phyloP scores from a whole-genome alignment of 768 basidiomycete species.

The Boletellus ananas region DNA sequence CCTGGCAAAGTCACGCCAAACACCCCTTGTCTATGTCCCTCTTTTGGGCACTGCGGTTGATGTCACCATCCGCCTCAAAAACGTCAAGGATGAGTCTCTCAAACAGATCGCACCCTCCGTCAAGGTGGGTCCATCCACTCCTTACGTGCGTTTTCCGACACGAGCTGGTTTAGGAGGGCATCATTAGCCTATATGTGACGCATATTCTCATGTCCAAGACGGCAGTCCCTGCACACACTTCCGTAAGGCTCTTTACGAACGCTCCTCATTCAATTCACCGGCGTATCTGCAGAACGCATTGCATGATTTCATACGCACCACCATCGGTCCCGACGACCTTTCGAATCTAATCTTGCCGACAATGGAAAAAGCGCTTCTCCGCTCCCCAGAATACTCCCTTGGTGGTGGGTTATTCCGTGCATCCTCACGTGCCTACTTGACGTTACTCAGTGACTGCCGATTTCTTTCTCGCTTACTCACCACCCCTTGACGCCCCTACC shows the following conservation, averaged over 20 bases:
- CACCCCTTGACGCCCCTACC: slow-evolving; percentile 42
- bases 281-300: slow-evolving; percentile 44
- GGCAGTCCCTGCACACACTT: slow-evolving; percentile 53
- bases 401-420: slow-evolving; percentile 40
- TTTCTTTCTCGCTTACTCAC: slow-evolving; percentile 54
- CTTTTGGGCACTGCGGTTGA: slow-evolving; percentile 68
- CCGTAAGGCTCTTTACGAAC: slow-evolving; percentile 38
- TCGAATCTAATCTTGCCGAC: slow-evolving; percentile 55
- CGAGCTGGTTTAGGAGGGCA: slow-evolving; percentile 41
- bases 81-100: slow-evolving; percentile 41
- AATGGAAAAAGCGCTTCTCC: slow-evolving; percentile 75
- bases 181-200: slow-evolving; percentile 56
- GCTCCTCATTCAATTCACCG: slow-evolving; percentile 7
- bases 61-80: slow-evolving; percentile 66
- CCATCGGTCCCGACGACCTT: slow-evolving; percentile 51
- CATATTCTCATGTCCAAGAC: slow-evolving; percentile 67
- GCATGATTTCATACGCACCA: slow-evolving; percentile 56
- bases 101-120: slow-evolving; percentile 42
- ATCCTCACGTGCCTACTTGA: not conserved
- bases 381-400: slow-evolving; percentile 78
- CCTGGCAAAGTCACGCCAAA: slow-evolving; percentile 46
- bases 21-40: slow-evolving; percentile 39
- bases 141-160: not conserved
- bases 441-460: slow-evolving; percentile 46
- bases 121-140: slow-evolving; percentile 36